Evolutionary conservation across 2,329 filamentous ascomycete species (phyloP), one percentile per base, ranked within the genome.

Genomic region (Botrytis sinoallii): DNA sequence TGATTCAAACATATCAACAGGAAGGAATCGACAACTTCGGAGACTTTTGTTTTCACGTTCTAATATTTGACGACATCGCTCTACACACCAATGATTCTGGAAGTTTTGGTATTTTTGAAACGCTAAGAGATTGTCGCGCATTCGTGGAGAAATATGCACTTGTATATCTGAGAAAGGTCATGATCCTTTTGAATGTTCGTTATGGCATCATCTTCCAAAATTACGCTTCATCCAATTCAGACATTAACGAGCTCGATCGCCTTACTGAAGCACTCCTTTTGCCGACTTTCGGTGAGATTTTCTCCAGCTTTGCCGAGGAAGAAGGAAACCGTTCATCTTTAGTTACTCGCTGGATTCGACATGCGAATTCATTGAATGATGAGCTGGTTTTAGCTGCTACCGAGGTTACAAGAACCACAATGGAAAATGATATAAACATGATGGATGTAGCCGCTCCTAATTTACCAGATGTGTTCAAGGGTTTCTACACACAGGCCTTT

Each of bases 181-280:
- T 90, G 63, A 88, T 99, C 66, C 88, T 98, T 55, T 88, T 98
- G 76, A 91, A 98, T 81, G 91, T 97, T 75, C 92, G 93, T 78
- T 94, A 93, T 80, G 95, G 95, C 29, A 90, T 98, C 69, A 93
- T 97, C 77, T 95, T 98, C 79, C 92, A 92, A 61, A 90, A 87
- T 79, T 88, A 92, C 74, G 85, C 91, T 46, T 87, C 91, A 70
- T 85, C 87, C 7, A 86, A 87, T 63, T 86, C 90, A 0, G 90
- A 92, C 75, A 88, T 89, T 32, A 88, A 93, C 69, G 96, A 99
- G 83, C 87, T 98, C 16, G 90, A 93, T 69, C 92, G 97, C 9
- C 88, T 99, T 4, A 92, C 92, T 0, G 90, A 92, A 77, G 86
- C 90, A 1, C 86, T 99, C 35, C 89, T 90, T 44, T 83, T 99